Evolutionary conservation across 78 protist genomes (phyloP), one percentile per base, ranked within the genome.

Genomic region (Acrasis kona): DNA sequence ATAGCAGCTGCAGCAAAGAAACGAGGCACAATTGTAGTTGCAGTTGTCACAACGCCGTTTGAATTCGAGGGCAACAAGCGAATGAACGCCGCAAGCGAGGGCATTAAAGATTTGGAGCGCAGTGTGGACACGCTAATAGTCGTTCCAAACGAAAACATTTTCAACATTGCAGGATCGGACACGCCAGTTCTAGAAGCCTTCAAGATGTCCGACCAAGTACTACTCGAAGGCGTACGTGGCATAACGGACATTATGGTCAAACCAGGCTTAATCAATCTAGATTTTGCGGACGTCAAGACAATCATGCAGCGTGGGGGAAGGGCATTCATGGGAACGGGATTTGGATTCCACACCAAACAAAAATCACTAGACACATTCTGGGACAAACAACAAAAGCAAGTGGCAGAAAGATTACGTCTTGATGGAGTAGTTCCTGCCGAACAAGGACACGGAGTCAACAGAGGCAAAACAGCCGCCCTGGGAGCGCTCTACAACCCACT

Each of bases 231-330:
- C 64, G 86, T 90, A 57, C 70, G 65, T 57, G 83, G 87, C 50
- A 80, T 90, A 73, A 74, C 88, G 10, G 94, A 90, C 70, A 71
- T 90, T 50, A 66, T 90, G 35, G 67, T 84, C 68, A 72, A 74
- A 61, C 92, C 92, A 1, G 94, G 94, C 9, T 82, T 88, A 6
- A 86, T 90, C 80, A 90, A 90, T 72, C 67, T 90, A 7, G 94
- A 90, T 72, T 90, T 88, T 39, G 94, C 94, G 1, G 94, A 90
- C 65, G 94, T 90, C 35, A 39, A 41, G 34, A 31, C 89, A 9
- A 80, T 87, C 57, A 87, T 90, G 89, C 34, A 81, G 28, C 78
- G 78, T 41, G 77, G 80, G 27, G 91, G 91, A 4, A 80, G 78
- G 64, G 86, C 91, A 4, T 19, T 83, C 8, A 87, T 87, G 81